phyloP scores from a whole-genome alignment of 164 flowering plant genomes.

The Chimonanthus praecox region DNA sequence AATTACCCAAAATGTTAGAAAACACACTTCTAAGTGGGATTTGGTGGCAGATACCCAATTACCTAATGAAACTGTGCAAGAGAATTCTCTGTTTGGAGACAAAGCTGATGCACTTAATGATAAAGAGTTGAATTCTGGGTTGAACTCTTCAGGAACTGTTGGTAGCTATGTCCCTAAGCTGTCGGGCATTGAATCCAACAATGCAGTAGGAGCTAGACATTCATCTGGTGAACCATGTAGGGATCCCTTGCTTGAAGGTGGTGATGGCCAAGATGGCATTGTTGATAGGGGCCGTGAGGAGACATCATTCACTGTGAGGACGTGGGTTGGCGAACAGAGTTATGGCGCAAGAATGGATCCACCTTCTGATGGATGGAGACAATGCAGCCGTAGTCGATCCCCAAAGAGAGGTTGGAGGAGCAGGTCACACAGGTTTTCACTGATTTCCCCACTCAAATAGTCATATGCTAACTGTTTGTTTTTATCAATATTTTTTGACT shows the following conservation, averaged over 20 bases:
- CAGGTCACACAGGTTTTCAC: conserved; percentile 41
- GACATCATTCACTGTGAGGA: conserved; percentile 10
- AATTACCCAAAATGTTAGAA: conserved; percentile 33
- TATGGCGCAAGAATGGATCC: conserved; percentile 42
- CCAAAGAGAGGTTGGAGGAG: conserved; percentile 32
- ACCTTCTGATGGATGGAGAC: conserved; percentile 49
- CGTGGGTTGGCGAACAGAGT: conserved; percentile 30
- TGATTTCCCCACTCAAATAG: background rate
- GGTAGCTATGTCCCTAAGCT: conserved; percentile 24
- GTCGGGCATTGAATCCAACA: conserved; percentile 18
- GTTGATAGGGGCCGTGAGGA: conserved; percentile 14
- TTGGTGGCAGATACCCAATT: conserved; percentile 29
- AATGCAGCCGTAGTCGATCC: conserved; percentile 32
- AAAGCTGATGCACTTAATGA: conserved; percentile 22
- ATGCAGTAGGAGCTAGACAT: conserved; percentile 17
- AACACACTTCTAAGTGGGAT: conserved; percentile 55
- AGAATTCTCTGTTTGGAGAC: conserved; percentile 21
- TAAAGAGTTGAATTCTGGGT: conserved; percentile 12
- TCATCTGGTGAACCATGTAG: conserved; percentile 19
- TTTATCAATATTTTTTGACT: background rate
- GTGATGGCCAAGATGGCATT: conserved; percentile 23
- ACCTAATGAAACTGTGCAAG: conserved; percentile 22
- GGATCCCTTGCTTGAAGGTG: conserved; percentile 28
- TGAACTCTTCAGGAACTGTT: conserved; percentile 12
- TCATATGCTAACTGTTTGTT: background rate